phyloP scores from a whole-genome alignment of 345 rosid species.

The Anacardium occidentale region DNA sequence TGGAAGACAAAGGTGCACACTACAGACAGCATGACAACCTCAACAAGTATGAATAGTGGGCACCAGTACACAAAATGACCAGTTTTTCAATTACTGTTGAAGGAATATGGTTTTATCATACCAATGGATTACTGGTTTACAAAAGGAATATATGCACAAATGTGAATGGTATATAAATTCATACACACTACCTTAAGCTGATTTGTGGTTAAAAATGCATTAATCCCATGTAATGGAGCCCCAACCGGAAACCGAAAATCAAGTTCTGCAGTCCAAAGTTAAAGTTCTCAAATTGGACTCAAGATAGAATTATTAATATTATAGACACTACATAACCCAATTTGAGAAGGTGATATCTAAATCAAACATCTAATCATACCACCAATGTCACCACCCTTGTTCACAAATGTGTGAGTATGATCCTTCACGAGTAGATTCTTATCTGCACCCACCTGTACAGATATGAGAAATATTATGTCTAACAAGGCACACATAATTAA shows the following conservation, averaged over 20 bases:
- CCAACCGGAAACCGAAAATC: constrained; percentile 92
- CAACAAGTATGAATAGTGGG: not conserved
- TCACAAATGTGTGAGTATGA: constrained; percentile 95
- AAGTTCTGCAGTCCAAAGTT: constrained; percentile 63
- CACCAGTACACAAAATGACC: not conserved
- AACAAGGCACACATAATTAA: not conserved
- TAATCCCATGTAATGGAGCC: constrained; percentile 94
- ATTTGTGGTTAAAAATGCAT: constrained; percentile 79
- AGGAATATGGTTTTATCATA: not conserved
- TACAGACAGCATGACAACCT: not conserved
- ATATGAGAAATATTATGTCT: constrained; percentile 12
- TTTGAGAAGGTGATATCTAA: not conserved
- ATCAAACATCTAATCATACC: constrained; percentile 42
- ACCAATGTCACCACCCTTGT: constrained; percentile 84
- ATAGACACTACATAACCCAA: not conserved
- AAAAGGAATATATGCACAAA: not conserved
- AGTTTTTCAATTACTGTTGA: not conserved
- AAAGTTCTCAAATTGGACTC: constrained; percentile 16
- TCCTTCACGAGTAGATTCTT: constrained; percentile 90
- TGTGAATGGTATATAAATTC: not conserved
- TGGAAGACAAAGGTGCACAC: not conserved
- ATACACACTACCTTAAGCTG: constrained; percentile 65
- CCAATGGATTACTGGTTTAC: no score
- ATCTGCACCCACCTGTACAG: constrained; percentile 82
- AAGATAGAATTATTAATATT: not conserved